Percentiles rank a stretch among this genome's conserved stretches.
Conservation (phyloP, 176 grass and related monocot species). For the Canna indica region DNA sequence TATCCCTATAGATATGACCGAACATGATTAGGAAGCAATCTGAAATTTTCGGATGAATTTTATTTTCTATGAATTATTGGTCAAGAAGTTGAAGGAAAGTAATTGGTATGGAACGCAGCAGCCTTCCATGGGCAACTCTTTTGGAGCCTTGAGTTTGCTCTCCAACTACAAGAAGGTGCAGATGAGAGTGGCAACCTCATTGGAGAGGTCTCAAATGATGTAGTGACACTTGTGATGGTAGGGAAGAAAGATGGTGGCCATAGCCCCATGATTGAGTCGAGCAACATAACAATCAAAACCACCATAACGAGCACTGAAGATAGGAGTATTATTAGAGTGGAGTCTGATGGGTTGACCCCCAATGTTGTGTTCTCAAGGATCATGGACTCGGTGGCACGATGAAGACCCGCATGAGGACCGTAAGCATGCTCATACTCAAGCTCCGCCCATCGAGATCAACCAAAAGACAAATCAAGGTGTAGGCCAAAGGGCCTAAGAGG, state of each 20-base stretch:
- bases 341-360: conserved; percentile 65
- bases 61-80: no score
- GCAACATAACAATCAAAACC: conserved; percentile 55
- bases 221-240: conserved; percentile 37
- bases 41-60: no score
- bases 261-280: conserved; percentile 46
- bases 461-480: no score
- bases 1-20: no score
- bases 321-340: conserved; percentile 55
- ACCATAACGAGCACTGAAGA: conserved; percentile 67
- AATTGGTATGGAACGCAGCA: conserved; percentile 61
- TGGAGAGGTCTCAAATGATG: conserved; percentile 48
- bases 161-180: conserved; percentile 71
- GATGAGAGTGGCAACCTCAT: conserved; percentile 67
- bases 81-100: no score
- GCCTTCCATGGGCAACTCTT: conserved; percentile 91
- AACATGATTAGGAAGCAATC: no score
- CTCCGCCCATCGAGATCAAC: no score
- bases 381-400: conserved; percentile 87
- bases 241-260: conserved; percentile 71
- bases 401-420: no score
- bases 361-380: conserved; percentile 94
- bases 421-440: no score
- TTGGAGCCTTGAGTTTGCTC: conserved; percentile 92
- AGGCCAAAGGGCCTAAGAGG: no score